Percentiles rank a stretch among this genome's conserved stretches.
These are phyloP conservation scores for Lineolata rhizophorae DNA, from an alignment of 495 filamentous ascomycete species.

Conservation along the genomic window DNA sequence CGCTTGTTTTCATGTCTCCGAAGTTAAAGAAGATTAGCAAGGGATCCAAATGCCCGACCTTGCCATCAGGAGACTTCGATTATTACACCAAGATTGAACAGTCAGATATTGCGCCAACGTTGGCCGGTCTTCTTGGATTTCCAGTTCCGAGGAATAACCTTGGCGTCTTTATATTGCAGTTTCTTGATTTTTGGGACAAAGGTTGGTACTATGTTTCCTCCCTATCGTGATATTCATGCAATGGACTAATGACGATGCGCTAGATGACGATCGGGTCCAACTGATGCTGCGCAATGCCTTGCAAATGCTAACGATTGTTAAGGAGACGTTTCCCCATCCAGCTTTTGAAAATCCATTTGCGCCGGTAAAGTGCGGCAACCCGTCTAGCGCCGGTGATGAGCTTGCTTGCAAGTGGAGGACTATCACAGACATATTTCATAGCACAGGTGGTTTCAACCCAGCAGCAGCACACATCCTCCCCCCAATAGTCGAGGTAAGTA, in stretches of 20 bases:
- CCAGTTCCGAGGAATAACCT: constrained; percentile 84
- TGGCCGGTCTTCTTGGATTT: constrained; percentile 73
- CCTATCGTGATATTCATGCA: background rate
- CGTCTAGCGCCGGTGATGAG: constrained; percentile 28
- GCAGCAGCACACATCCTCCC: constrained; percentile 4
- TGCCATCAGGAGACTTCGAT: constrained; percentile 37
- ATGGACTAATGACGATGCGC: too few species aligned
- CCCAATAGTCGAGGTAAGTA: constrained; percentile 3
- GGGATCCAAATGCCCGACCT: constrained; percentile 18
- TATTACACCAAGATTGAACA: constrained; percentile 77
- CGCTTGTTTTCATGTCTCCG: constrained; percentile 78
- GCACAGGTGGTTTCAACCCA: constrained; percentile 2
- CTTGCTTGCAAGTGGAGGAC: constrained; percentile 45
- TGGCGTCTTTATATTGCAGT: constrained; percentile 62
- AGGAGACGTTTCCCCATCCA: constrained; percentile 39
- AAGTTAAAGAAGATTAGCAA: constrained; percentile 39
- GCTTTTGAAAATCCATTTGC: constrained; percentile 23
- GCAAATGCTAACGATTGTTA: constrained; percentile 55
- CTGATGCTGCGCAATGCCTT: constrained; percentile 52
- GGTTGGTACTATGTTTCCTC: constrained; percentile 21
- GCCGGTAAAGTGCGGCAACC: constrained; percentile 21
- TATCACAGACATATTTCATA: constrained; percentile 9
- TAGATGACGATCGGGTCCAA: constrained; percentile 28
- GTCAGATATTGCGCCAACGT: constrained; percentile 74
- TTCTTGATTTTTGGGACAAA: constrained; percentile 51